A percentile compares a stretch with the other conserved stretches of the same genome.
Conservation (phyloP, 208 protist species). For the Phytomonas sp. region DNA sequence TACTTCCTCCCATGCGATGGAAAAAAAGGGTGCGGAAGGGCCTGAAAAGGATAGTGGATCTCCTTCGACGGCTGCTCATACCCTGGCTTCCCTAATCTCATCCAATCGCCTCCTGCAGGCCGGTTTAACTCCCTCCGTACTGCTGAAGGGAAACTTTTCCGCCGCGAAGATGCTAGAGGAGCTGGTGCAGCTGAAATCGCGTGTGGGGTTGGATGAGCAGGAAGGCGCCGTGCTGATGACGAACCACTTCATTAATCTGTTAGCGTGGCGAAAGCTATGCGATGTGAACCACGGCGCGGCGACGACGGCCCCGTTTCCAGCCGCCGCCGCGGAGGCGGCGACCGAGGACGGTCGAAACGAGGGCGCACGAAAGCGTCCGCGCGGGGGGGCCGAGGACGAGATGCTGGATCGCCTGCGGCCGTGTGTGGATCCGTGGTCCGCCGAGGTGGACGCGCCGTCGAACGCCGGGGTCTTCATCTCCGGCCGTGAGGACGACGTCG, state of each 20-base stretch:
- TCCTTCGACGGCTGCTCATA: no score
- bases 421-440: conserved; percentile 62
- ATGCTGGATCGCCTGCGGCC: conserved; percentile 17
- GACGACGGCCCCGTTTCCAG: neutral
- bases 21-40: conserved; percentile 10
- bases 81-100: conserved; percentile 58
- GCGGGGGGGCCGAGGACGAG: neutral
- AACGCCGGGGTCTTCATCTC: conserved; percentile 37
- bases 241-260: conserved; percentile 84
- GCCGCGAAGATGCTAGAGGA: conserved; percentile 47
- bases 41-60: no score
- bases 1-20: conserved; percentile 4
- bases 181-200: conserved; percentile 29
- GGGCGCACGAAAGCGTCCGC: neutral
- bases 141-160: conserved; percentile 54
- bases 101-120: conserved; percentile 46
- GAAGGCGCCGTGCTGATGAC: conserved; percentile 62
- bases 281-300: conserved; percentile 41
- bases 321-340: neutral
- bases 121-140: conserved; percentile 38
- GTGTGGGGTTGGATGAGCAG: conserved; percentile 31
- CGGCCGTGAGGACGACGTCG: conserved; percentile 48
- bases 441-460: conserved; percentile 19
- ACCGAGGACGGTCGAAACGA: conserved; percentile 1
- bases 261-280: conserved; percentile 63